These are phyloP conservation scores for Coemansia linderi DNA, from an alignment of 371 early-diverging fungal species.

Conservation along the genomic window DNA sequence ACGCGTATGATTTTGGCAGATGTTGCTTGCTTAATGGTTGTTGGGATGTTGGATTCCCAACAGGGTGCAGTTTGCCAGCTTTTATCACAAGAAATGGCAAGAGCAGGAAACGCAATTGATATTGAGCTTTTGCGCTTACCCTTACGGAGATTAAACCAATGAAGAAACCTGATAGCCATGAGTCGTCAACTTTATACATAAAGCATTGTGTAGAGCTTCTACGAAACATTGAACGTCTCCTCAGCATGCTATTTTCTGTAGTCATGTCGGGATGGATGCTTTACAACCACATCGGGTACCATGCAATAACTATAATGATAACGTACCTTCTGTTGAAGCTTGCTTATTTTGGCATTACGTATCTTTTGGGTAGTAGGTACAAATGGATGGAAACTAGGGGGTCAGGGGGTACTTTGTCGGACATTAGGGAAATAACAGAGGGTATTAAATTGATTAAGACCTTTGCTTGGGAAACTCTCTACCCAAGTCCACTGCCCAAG, in stretches of 20 bases:
- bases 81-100: not conserved
- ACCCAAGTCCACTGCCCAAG: not conserved
- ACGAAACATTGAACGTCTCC: not conserved
- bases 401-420: not conserved
- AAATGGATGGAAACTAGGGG: too few species aligned
- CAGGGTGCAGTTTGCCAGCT: not conserved
- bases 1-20: constrained; percentile 4
- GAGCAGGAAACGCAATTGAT: not conserved
- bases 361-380: not conserved
- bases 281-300: not conserved
- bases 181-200: not conserved
- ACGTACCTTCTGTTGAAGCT: not conserved
- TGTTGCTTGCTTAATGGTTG: not conserved
- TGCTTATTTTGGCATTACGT: not conserved
- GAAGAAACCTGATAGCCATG: not conserved
- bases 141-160: not conserved
- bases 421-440: not conserved
- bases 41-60: not conserved
- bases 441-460: not conserved
- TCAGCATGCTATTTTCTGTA: not conserved
- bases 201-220: not conserved
- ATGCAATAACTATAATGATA: not conserved
- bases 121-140: not conserved
- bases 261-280: not conserved
- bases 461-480: not conserved